These are phyloP conservation scores for Apiotrichum akiyoshidainum DNA, from an alignment of 1,284 basidiomycete genomes.

Conservation along the genomic window DNA sequence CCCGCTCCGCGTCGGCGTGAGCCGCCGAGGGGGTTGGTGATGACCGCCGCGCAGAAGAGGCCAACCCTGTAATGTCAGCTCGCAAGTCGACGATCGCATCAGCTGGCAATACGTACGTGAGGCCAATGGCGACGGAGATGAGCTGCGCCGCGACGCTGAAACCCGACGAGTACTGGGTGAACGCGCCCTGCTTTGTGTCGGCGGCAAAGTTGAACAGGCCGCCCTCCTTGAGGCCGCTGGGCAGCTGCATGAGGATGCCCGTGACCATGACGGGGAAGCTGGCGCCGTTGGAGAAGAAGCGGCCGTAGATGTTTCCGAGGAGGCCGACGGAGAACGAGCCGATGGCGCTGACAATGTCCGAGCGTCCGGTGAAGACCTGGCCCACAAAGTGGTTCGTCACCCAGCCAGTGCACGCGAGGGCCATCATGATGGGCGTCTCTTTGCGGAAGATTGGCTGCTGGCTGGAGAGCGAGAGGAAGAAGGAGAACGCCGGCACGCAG, in stretches of 20 bases:
- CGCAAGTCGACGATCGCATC: constrained; percentile 43
- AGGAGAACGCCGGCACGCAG: constrained; percentile 72
- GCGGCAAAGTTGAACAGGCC: constrained; percentile 12
- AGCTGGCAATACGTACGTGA: constrained; percentile 43
- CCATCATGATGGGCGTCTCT: constrained; percentile 65
- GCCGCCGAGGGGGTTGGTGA: constrained; percentile 54
- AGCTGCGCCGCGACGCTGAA: constrained; percentile 52
- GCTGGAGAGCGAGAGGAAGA: constrained; percentile 70
- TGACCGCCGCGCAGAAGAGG: constrained; percentile 56
- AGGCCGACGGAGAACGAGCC: constrained; percentile 79
- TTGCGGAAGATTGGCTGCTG: constrained; percentile 68
- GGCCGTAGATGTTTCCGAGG: constrained; percentile 76
- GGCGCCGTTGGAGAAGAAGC: constrained; percentile 54
- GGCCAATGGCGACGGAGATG: constrained; percentile 53
- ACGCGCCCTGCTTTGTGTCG: constrained; percentile 9
- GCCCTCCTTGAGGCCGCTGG: constrained; percentile 62
- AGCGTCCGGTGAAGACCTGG: constrained; percentile 64
- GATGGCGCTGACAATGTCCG: constrained; percentile 69
- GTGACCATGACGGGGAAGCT: constrained; percentile 54
- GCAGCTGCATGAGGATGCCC: constrained; percentile 82
- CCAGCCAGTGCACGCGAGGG: constrained; percentile 73
- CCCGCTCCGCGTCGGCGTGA: constrained; percentile 50
- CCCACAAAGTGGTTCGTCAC: constrained; percentile 68
- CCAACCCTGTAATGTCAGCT: constrained; percentile 61
- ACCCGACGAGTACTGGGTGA: constrained; percentile 52